Evolutionary conservation across 2,329 filamentous ascomycete genomes (phyloP), one percentile per base, ranked within the genome.

Genomic region (Colletotrichum kahawae): DNA sequence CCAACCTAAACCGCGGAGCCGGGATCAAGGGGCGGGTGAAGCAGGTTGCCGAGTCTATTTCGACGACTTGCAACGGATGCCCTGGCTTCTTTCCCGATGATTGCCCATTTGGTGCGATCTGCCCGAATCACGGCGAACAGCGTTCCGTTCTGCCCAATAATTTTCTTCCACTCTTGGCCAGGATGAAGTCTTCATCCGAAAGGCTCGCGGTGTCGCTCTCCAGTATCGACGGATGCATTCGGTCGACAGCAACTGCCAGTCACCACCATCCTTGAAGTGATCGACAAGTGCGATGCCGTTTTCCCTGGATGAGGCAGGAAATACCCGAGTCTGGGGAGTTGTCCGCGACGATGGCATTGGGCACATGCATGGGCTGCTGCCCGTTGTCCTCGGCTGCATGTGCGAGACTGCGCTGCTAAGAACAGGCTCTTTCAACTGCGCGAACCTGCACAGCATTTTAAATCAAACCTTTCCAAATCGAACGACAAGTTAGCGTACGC

Each of bases 1-100:
- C 62, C 68, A 76, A 77, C 75, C 73, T 43, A 77, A 77, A 76
- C 59, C 73, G 68, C 36, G 73, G 73, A 60, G 73, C 75, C 59
- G 68, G 75, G 75, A 73, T 77, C 68, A 76, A 67, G 73, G 68
- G 68, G 64, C 65, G 68, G 71, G 56, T 27, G 29, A 69, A 36
- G 75, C 68, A 70, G 38, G 6, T 63, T 65, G 59, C 65, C 72
- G 73, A 77, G 68, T 59, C 65, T 77, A 77, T 76, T 77, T 76
- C 38, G 65, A 77, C 75, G 75, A 76, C 73, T 75, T 69, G 64
- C 60, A 72, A 70, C 66, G 57, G 16, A 56, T 48, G 72, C n/a
- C 72, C 72, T 64, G 66, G 48, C 51, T 27, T n/a, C 16, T 13
- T 33, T 13, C 9, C n/a, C 33, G n/a, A 67, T 29, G n/a, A 21